Evolutionary conservation across 2,329 filamentous ascomycete genomes (phyloP), one percentile per base, ranked within the genome.

Genomic region (Tolypocladium ovalisporum): DNA sequence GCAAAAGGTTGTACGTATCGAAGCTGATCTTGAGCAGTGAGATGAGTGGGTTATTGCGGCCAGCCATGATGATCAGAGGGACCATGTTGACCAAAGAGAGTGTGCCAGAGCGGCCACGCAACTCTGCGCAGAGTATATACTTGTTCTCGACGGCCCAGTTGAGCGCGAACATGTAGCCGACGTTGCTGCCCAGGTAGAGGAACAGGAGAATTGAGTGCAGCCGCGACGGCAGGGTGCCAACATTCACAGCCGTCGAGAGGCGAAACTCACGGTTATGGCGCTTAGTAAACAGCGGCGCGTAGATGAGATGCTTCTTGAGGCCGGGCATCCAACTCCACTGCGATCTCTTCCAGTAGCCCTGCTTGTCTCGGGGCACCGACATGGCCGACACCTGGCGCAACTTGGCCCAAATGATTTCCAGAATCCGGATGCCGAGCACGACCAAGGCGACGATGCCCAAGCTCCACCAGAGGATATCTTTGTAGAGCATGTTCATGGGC

Each of bases 31-130:
- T 84, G 58, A 97, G 80, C 37, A 95, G 71, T 4, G 78, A 72
- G 67, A 97, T 97, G 54, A 97, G 78, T 10, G 90, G 90, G 74
- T 97, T 99, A 77, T 97, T 97, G 68, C 94, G 88, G 39, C 90
- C 86, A 15, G 92, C 91, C 58, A 97, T 83, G 62, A 97, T 82
- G 66, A 97, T 81, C 35, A 97, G 84, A 6, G 94, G 92, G 36
- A 99, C 84, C 83, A 97, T 89, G 75, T 97, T 99, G 66, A 96
- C 82, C 13, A 91, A 79, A 5, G 92, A 86, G 62, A 99, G 80
- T 10, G 87, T 88, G 56, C 94, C 94, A 8, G 89, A 88, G 58
- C 94, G 85, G 40, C 92, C 92, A 65, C 94, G 87, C 49, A 97
- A 78, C 68, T 96, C 88, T 29, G 92, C 92, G 52, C 89, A 77